Evolutionary conservation across 768 basidiomycete genomes (phyloP), one percentile per base, ranked within the genome.

Genomic region (Botryobasidium botryosum): DNA sequence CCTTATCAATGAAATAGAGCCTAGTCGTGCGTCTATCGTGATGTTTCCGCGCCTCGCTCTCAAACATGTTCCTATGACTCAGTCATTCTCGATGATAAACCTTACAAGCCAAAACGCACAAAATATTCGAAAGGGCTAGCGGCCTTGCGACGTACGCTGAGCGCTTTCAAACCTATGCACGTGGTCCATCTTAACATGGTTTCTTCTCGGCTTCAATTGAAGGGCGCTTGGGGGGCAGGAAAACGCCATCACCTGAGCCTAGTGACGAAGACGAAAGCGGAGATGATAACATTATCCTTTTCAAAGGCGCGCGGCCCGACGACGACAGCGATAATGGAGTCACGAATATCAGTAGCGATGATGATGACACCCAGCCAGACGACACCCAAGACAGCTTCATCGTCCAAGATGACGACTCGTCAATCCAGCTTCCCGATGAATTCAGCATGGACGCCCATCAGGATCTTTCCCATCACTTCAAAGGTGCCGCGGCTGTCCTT

Each of bases 391-490:
- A 60, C 45, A 64, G 61, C 27, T 81, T 83, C 49, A 76, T 84
- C 26, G 74, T 83, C 29, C 80, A 85, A 50, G 75, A 78, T 47
- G 58, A 58, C 40, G 54, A 59, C 20, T 65, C 57, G 6, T 57
- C 48, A 21, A 59, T 69, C 17, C 60, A 68, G 28, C 65, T 86
- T n/a, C 85, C 84, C 6, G 66, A 67, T 42, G 72, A 79, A 53
- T 92, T 85, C 62, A 87, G 83, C 59, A 76, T 82, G 75, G 70
- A 71, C 44, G 68, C 76, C 1, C 77, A 80, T 56, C 75, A 86
- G 56, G 79, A 84, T 53, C 64, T 81, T 17, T 63, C 71, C 12
- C 71, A 79, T 50, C 81, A 87, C 50, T 86, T 87, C 70, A 88
- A 87, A 62, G 27, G 36, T 12, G 33, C 40, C 10, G 40, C 45